phyloP scores from a whole-genome alignment of 495 filamentous ascomycete genomes.

The Tuber borchii region DNA sequence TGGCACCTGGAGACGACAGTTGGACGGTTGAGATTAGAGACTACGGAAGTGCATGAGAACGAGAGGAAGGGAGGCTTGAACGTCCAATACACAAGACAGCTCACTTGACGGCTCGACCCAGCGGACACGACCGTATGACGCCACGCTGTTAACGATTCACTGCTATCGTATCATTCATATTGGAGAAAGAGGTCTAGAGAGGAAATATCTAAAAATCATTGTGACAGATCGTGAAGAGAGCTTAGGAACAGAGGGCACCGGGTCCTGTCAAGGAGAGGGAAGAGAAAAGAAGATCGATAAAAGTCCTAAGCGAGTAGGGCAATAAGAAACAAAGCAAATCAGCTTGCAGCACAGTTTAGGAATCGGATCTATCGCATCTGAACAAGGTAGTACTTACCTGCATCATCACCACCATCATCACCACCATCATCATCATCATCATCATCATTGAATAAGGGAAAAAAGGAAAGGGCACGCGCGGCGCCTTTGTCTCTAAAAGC shows the following conservation, averaged over 20 bases:
- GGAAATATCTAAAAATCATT: background rate
- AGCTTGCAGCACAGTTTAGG: background rate
- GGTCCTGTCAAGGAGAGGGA: background rate
- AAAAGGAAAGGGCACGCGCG: background rate
- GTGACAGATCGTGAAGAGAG: background rate
- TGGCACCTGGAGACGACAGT: slow-evolving; percentile 28
- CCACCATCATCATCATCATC: background rate
- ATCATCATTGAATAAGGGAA: background rate
- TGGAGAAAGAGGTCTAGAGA: slow-evolving; percentile 2
- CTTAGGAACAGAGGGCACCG: background rate
- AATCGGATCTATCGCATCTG: slow-evolving; percentile 1
- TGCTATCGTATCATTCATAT: slow-evolving; percentile 30
- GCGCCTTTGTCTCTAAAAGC: background rate
- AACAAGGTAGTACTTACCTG: background rate
- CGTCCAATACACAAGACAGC: slow-evolving; percentile 21
- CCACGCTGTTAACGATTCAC: slow-evolving; percentile 31
- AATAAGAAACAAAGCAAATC: background rate
- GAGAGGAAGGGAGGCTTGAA: slow-evolving; percentile 17
- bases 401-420: background rate
- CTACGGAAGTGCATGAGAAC: slow-evolving; percentile 27
- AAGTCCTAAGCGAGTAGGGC: background rate
- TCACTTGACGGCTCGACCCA: slow-evolving; percentile 20
- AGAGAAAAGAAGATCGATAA: background rate
- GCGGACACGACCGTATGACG: slow-evolving; percentile 34
- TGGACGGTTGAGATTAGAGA: slow-evolving; percentile 12